Evolutionary conservation across 257 asterid genomes (phyloP).

Genomic region (Solanum etuberosum): DNA sequence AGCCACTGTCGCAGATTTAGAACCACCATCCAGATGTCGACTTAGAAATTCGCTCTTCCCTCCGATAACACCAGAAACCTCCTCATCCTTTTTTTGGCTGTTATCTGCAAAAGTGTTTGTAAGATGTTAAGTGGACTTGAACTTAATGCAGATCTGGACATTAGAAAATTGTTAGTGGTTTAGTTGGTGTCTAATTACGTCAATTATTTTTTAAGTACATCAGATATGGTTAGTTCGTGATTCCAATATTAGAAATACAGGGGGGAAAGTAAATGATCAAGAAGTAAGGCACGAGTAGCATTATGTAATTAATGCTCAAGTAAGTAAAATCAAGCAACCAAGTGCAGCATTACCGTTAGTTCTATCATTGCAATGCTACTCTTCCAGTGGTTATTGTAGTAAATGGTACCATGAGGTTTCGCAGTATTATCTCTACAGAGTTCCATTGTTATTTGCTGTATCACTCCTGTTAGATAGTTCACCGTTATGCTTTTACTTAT

Average conservation of each 20-base stretch:
- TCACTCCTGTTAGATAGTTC: background rate
- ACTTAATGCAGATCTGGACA: background rate
- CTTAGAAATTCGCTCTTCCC: background rate
- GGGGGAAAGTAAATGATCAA: background rate
- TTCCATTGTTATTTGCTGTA: background rate
- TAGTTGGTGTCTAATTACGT: background rate
- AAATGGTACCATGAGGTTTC: background rate
- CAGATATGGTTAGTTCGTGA: background rate
- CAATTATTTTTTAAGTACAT: background rate
- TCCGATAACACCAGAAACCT: background rate
- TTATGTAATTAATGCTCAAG: background rate
- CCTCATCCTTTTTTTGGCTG: background rate
- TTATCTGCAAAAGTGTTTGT: background rate
- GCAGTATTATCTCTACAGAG: background rate
- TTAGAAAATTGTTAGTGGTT: background rate
- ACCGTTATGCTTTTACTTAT: background rate
- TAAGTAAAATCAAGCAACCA: background rate
- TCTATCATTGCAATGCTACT: background rate
- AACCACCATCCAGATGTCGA: background rate
- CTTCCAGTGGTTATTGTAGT: background rate
- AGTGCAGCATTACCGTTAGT: background rate
- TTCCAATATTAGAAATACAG: background rate
- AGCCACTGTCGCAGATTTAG: background rate
- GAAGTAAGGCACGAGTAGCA: background rate
- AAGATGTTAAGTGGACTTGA: background rate